Evolutionary conservation across 2,329 filamentous ascomycete genomes (phyloP).

Genomic region (Fusarium albidum): DNA sequence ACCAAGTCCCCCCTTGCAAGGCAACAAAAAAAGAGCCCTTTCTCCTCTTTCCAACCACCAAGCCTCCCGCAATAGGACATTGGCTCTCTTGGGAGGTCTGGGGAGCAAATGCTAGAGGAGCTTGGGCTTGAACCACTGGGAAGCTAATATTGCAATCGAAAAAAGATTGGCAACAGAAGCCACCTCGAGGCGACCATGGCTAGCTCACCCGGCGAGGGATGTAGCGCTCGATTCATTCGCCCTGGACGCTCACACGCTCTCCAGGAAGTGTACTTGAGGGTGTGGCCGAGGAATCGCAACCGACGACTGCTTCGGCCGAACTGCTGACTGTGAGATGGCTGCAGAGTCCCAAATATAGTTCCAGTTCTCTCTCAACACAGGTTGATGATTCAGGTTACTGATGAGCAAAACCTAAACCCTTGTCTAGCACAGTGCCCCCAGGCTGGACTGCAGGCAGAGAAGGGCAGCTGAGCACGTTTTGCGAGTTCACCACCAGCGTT

Average conservation of each 20-base stretch:
- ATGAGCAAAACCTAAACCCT: background rate
- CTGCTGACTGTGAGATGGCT: conserved; percentile 17
- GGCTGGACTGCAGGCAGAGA: conserved; percentile 15
- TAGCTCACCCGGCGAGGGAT: conserved; percentile 21
- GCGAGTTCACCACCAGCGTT: background rate
- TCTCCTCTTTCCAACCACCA: background rate
- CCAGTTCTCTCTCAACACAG: no score
- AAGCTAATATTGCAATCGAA: background rate
- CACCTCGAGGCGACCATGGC: conserved; percentile 14
- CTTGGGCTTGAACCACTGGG: background rate
- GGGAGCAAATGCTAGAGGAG: background rate
- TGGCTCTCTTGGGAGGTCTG: background rate
- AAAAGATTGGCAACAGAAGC: conserved; percentile 20
- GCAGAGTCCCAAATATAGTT: background rate
- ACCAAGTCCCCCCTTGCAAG: background rate
- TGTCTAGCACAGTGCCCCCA: background rate
- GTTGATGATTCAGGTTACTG: background rate
- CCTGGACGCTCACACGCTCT: conserved; percentile 30
- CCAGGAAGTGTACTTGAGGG: conserved; percentile 23
- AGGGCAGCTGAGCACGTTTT: conserved; percentile 12
- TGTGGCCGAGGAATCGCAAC: conserved; percentile 20
- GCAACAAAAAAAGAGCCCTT: background rate
- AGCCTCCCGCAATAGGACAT: background rate
- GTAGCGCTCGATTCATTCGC: conserved; percentile 8
- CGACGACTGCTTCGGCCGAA: conserved; percentile 7